Evolutionary conservation across 75 land plant genomes (phyloP), one percentile per base, ranked within the genome.

Genomic region (Selaginella moellendorffii): DNA sequence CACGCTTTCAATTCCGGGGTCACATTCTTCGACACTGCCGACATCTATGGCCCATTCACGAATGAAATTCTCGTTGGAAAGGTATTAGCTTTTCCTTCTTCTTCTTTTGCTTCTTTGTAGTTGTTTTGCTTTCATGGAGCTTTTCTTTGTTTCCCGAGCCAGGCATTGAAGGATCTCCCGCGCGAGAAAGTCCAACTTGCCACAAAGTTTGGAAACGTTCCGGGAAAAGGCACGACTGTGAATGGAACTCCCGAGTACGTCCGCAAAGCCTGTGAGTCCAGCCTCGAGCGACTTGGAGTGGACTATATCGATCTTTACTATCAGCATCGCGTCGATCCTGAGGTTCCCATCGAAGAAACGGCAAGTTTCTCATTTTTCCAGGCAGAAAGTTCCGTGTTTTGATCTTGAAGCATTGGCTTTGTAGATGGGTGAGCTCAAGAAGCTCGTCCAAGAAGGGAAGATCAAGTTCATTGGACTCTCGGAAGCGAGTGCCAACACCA

Each of bases 261-360:
- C 5, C 67, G 90, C 2, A 63, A 77, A 29, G 82, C 82, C 53
- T 86, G 90, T 68, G 87, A 86, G 29, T 79, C 26, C 69, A 86
- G 86, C 66, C 64, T 86, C 27, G 70, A 78, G 67, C 84, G 86
- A 0, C 83, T 83, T 60, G 87, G 59, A 53, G 84, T 86, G 31
- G 82, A 83, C 1, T 86, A 83, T 54, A 85, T 85, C 54, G 89
- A 85, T 72, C 72, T 85, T 23, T 85, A 80, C 58, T 83, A 80
- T 68, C 78, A 72, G 54, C 90, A 86, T 61, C 70, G 90, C 1
- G 69, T 86, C 52, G 90, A 83, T 53, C 64, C 75, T 26, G 52
- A 78, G 64, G 79, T 86, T n/a, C 87, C 90, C 2, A 86, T 86
- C 54, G 90, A 86, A 64, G 82, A 71, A 14, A 86, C 90, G 26